Evolutionary conservation across 2,329 filamentous ascomycete species (phyloP), one percentile per base, ranked within the genome.

Genomic region (Penicillium sp.): DNA sequence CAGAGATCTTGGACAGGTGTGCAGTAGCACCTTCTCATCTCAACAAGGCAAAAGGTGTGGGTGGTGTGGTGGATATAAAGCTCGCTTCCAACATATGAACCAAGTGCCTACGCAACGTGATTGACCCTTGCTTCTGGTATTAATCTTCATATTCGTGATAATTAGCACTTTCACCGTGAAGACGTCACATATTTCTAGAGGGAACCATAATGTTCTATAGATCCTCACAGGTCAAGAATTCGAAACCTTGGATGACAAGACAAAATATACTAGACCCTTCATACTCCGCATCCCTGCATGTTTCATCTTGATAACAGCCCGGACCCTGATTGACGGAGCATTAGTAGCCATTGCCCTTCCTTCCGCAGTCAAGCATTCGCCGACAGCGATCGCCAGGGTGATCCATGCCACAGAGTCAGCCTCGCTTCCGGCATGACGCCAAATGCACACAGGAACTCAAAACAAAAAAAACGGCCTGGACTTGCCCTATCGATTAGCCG

Each of bases 301-400:
- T 52, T 44, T 56, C 45, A 53, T 31, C 9, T 35, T 43, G 44
- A 55, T 24, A 19, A 48, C 37, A 39, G 19, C 48, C 26, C 19
- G 47, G 45, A 53, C 45, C 39, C 48, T 53, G 48, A 55, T 55
- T 51, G 48, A 46, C n/a, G 26, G 45, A 43, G 10, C 21, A 26
- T 39, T 5, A 26, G 26, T 26, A 29, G 5, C 3, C 9, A 39
- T n/a, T n/a, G 21, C 41, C 53, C 47, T 43, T 45, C 47, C 22
- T 51, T 26, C 9, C 14, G 22, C 13, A 53, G n/a, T 48, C 44
- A 37, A 53, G 55, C 44, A 57, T 52, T 31, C 19, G 21, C 49
- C 39, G 31, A 39, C 55, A 41, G n/a, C 47, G 50, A 57, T 57
- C 55, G 51, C 27, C 46, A 52, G 37, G 49, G 26, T 31, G 55